Base-by-base conservation (phyloP, 495 filamentous ascomycete genomes). In the Hypomontagnella monticulosa region DNA sequence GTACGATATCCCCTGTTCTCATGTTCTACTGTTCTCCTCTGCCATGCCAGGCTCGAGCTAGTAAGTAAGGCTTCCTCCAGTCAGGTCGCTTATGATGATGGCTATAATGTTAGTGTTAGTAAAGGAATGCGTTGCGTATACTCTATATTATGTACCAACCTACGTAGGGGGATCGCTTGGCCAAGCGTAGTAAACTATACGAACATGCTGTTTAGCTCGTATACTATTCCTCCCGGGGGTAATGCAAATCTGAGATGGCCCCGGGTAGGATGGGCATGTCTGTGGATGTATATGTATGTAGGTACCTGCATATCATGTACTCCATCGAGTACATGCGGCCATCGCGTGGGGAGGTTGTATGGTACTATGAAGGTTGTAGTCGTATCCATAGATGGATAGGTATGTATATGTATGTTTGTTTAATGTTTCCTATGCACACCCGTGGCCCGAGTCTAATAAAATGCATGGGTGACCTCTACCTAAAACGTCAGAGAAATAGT, bases 401-500 rank as follows among this genome's bases (percentile, higher is more conserved):
- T n/a, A n/a, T n/a, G n/a, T n/a, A n/a, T n/a, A n/a, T n/a, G n/a
- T n/a, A 27, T 27, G 23, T 58, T 52, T 58, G 61, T 58, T 52
- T 58, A 52, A 58, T 53, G 34, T 40, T 53, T 27, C 37, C 37
- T 38, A 52, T 67, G 56, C 51, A 46, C 51, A 57, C 52, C 51
- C 52, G 52, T 53, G 52, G 46, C 51, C 63, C 63, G 52, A 67
- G 57, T 67, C 57, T 67, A 67, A 67, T 57, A 58, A 27, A 27
- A 67, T 67, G 58, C 51, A 62, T 67, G 64, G 64, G 58, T 48
- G 19, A 62, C 52, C 58, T 67, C 58, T 62, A 63, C 59, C 59
- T 68, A 68, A 68, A 65, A 69, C 66, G 66, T 61, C 56, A 69
- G 61, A 69, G 66, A 64, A 60, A 57, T 69, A 69, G 61, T 61